Percentiles rank a stretch among this genome's conserved stretches.
These are phyloP conservation scores for Nemania diffusa DNA, from an alignment of 2,329 filamentous ascomycete species.

Conservation along the genomic window DNA sequence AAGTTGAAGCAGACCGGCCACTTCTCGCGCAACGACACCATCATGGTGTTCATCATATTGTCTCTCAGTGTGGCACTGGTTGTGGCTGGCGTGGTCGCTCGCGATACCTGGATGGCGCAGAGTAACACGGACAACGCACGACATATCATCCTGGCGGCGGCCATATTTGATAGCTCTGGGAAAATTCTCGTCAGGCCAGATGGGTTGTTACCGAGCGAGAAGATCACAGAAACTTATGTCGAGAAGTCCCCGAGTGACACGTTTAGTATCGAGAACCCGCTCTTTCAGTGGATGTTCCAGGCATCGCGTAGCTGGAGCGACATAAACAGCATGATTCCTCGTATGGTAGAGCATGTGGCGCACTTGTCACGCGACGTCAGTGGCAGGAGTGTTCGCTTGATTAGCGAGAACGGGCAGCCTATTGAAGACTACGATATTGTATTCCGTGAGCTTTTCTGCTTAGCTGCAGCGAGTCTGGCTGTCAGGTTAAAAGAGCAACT, in stretches of 20 bases:
- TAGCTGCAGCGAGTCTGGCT: constrained; percentile 80
- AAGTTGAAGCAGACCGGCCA: constrained; percentile 55
- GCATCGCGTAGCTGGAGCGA: constrained; percentile 81
- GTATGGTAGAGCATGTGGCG: constrained; percentile 78
- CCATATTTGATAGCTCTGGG: constrained; percentile 74
- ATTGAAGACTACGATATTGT: constrained; percentile 78
- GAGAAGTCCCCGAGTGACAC: constrained; percentile 77
- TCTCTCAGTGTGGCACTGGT: constrained; percentile 70
- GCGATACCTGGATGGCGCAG: constrained; percentile 63
- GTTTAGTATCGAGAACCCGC: constrained; percentile 78
- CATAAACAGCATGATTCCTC: constrained; percentile 73
- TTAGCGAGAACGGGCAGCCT: constrained; percentile 64
- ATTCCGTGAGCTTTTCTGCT: constrained; percentile 85
- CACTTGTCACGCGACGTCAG: constrained; percentile 55
- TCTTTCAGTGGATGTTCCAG: constrained; percentile 89
- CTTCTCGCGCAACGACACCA: constrained; percentile 70
- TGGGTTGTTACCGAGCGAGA: constrained; percentile 75
- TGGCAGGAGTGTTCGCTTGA: constrained; percentile 57
- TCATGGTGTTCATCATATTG: constrained; percentile 78
- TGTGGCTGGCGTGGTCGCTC: constrained; percentile 65
- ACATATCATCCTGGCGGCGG: constrained; percentile 68
- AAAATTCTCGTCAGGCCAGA: constrained; percentile 75
- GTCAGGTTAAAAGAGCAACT: constrained; percentile 71
- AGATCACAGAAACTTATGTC: constrained; percentile 82
- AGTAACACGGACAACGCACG: constrained; percentile 68